Percentiles rank a stretch among this genome's conserved stretches.
phyloP scores from a whole-genome alignment of 345 rosid genomes.

The Rhodomyrtus tomentosa region DNA sequence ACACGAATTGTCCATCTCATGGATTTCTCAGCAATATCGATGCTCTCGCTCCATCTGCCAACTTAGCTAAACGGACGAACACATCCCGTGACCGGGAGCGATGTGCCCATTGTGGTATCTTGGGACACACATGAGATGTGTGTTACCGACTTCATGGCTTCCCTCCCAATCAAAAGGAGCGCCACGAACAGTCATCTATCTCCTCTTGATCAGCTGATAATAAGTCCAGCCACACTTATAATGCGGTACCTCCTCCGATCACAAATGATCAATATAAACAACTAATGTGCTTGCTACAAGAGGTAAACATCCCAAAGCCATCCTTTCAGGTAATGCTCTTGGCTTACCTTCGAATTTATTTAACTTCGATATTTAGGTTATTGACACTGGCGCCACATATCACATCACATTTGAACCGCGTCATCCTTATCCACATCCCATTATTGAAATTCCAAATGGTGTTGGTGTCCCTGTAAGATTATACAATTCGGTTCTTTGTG shows the following conservation, averaged over 20 bases:
- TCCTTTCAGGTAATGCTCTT: background rate
- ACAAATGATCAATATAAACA: background rate
- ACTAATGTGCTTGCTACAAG: background rate
- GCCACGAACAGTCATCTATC: background rate
- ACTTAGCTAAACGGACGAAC: background rate
- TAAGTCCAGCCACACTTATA: background rate
- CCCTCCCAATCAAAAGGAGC: background rate
- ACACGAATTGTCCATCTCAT: fast-evolving
- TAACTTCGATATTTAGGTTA: background rate
- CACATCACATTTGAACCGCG: background rate
- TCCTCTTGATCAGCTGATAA: background rate
- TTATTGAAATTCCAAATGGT: background rate
- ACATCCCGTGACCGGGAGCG: fast-evolving
- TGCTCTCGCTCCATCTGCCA: background rate
- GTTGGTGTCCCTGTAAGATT: background rate
- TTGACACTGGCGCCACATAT: background rate
- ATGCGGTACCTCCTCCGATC: background rate
- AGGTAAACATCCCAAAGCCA: background rate
- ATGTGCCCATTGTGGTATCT: background rate
- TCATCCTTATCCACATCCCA: background rate
- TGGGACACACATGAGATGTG: background rate
- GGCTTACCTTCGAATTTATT: background rate
- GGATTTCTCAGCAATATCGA: no score
- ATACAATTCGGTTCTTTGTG: fast-evolving
- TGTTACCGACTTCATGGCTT: background rate